Evolutionary conservation across 345 rosid species (phyloP).

Genomic region (Gossypium mustelinum): DNA sequence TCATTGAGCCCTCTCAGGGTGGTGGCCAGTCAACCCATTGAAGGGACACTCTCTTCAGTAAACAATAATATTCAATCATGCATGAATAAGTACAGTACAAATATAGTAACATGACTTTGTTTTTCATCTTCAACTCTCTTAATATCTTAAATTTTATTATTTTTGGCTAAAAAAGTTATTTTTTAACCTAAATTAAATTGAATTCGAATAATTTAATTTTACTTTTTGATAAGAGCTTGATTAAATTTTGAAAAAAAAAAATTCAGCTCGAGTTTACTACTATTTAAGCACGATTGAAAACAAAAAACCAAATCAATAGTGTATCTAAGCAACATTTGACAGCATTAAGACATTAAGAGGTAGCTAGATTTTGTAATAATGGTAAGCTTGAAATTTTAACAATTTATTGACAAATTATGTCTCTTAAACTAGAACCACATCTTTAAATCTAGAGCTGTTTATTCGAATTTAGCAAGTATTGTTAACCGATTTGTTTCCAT

Average conservation of each 20-base stretch:
- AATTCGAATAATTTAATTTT: no score
- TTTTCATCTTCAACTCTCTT: constrained; percentile 20
- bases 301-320: constrained; percentile 11
- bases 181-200: no score
- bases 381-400: background rate
- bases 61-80: constrained; percentile 40
- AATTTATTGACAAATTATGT: background rate
- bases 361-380: background rate
- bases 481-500: no score
- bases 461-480: no score
- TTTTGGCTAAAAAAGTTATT: no score
- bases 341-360: constrained; percentile 1
- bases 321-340: constrained; percentile 3
- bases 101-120: constrained; percentile 30
- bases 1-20: constrained; percentile 1
- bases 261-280: no score
- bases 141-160: constrained; percentile 4
- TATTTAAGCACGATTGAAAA: background rate
- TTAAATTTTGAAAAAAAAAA: no score
- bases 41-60: constrained; percentile 25
- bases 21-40: constrained; percentile 36
- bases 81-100: constrained; percentile 37
- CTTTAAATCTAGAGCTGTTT: background rate
- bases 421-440: background rate
- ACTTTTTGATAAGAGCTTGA: no score